phyloP scores from a whole-genome alignment of 2,329 filamentous ascomycete species.

The Fusarium chaquense region DNA sequence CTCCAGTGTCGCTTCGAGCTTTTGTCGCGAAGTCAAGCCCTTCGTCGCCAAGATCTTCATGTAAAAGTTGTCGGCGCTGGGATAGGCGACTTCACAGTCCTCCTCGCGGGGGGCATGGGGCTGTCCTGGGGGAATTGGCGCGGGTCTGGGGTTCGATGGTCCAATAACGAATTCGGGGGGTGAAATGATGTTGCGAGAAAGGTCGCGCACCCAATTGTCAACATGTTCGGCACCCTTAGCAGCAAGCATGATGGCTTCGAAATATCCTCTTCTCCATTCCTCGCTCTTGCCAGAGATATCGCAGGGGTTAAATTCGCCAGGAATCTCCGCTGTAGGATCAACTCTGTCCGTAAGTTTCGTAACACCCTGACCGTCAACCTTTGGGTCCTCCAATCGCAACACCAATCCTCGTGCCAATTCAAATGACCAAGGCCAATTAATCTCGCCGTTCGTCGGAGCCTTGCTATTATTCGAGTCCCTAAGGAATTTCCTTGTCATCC shows the following conservation, averaged over 20 bases:
- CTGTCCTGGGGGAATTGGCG: slow-evolving; percentile 75
- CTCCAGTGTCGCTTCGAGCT: slow-evolving; percentile 82
- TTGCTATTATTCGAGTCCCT: slow-evolving; percentile 72
- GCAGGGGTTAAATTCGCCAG: slow-evolving; percentile 71
- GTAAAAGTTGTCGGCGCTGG: slow-evolving; percentile 81
- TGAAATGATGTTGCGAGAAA: slow-evolving; percentile 73
- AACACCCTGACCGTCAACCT: slow-evolving; percentile 75
- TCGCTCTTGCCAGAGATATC: slow-evolving; percentile 83
- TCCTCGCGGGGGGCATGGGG: slow-evolving; percentile 76
- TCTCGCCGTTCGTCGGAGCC: slow-evolving; percentile 62
- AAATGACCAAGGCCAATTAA: slow-evolving; percentile 77
- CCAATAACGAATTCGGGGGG: slow-evolving; percentile 80
- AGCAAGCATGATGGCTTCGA: slow-evolving; percentile 81
- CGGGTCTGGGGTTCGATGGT: slow-evolving; percentile 84
- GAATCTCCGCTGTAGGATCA: slow-evolving; percentile 75
- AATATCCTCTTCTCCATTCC: slow-evolving; percentile 88
- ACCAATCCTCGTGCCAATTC: slow-evolving; percentile 71
- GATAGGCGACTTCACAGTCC: slow-evolving; percentile 77
- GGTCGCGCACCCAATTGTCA: slow-evolving; percentile 82
- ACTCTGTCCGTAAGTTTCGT: slow-evolving; percentile 69
- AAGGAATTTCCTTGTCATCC: slow-evolving; percentile 75
- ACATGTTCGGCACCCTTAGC: slow-evolving; percentile 83
- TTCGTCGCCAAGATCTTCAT: slow-evolving; percentile 82
- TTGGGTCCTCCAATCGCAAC: slow-evolving; percentile 74
- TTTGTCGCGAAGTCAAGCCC: slow-evolving; percentile 83